Evolutionary conservation across 1,139 yeast genomes (phyloP).

Genomic region (Meyerozyma sp.): DNA sequence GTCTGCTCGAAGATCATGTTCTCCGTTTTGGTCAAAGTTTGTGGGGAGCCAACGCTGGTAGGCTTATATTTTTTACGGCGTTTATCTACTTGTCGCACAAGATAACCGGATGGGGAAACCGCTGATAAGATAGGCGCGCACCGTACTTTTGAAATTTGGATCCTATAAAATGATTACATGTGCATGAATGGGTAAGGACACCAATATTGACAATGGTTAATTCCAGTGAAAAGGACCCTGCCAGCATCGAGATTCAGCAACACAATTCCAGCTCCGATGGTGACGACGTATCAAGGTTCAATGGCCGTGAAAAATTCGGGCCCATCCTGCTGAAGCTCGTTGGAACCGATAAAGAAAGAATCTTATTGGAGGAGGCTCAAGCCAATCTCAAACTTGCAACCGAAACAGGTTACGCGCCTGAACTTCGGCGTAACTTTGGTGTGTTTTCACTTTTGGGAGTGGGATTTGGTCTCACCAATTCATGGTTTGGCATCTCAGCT

Average conservation of each 20-base stretch:
- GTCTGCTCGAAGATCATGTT: no score
- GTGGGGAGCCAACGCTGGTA: no score
- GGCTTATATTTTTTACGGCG: not conserved
- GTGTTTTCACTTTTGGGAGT: constrained; percentile 36
- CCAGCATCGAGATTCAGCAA: not conserved
- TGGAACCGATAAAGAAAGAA: constrained; percentile 8
- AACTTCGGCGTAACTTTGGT: constrained; percentile 2
- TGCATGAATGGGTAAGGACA: no score
- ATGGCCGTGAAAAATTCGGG: not conserved
- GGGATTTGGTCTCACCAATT: constrained; percentile 65
- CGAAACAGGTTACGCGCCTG: constrained; percentile 30
- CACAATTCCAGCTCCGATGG: not conserved
- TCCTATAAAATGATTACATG: no score
- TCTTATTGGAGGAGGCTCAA: constrained; percentile 24
- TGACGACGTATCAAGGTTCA: not conserved
- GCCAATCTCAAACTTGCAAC: constrained; percentile 27
- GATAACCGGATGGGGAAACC: not conserved
- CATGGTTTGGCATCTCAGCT: constrained; percentile 68
- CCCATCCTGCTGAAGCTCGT: not conserved
- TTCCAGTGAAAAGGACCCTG: not conserved
- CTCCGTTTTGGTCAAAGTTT: no score
- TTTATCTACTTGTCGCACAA: not conserved
- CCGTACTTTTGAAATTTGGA: not conserved
- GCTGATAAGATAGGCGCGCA: not conserved
- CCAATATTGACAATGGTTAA: not conserved